Conservation (phyloP, 1,284 basidiomycete species). For the Ceratobasidium sp. region DNA sequence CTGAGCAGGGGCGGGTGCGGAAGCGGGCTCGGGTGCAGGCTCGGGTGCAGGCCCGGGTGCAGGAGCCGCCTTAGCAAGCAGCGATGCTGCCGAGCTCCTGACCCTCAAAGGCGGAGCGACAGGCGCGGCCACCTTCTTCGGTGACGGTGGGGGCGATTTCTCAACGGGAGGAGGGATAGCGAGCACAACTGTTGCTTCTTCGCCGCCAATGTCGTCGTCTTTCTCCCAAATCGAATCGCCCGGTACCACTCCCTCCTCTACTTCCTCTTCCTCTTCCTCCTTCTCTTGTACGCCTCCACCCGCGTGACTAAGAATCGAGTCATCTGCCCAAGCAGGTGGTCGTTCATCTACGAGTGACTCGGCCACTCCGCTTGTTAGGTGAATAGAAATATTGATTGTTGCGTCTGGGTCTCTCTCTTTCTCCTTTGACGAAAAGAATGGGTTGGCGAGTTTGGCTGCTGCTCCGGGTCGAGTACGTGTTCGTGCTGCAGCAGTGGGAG, state of each 20-base stretch:
- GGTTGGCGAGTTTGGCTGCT: conserved; percentile 21
- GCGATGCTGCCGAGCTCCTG: not conserved
- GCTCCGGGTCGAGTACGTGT: conserved; percentile 23
- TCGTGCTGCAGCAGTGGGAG: conserved; percentile 28
- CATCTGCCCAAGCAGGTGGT: conserved; percentile 26
- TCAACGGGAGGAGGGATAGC: conserved; percentile 21
- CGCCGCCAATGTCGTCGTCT: not conserved
- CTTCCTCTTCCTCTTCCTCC: not conserved
- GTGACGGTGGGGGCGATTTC: conserved; percentile 19
- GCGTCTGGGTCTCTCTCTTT: conserved; percentile 16
- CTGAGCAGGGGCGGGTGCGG: not conserved
- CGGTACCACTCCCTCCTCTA: not conserved
- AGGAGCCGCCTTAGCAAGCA: not conserved
- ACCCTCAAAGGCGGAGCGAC: conserved; percentile 4
- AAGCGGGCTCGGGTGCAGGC: not conserved
- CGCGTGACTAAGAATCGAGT: conserved; percentile 17
- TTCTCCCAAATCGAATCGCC: conserved; percentile 24
- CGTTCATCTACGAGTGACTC: conserved; percentile 25
- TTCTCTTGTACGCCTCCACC: too few species aligned
- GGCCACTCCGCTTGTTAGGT: not conserved
- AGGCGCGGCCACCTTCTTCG: not conserved
- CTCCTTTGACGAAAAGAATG: conserved; percentile 4
- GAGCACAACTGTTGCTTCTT: conserved; percentile 21
- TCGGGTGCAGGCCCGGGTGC: not conserved
- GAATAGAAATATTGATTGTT: conserved; percentile 23